Evolutionary conservation across 495 filamentous ascomycete genomes (phyloP).

Genomic region (Immersiella caudata): DNA sequence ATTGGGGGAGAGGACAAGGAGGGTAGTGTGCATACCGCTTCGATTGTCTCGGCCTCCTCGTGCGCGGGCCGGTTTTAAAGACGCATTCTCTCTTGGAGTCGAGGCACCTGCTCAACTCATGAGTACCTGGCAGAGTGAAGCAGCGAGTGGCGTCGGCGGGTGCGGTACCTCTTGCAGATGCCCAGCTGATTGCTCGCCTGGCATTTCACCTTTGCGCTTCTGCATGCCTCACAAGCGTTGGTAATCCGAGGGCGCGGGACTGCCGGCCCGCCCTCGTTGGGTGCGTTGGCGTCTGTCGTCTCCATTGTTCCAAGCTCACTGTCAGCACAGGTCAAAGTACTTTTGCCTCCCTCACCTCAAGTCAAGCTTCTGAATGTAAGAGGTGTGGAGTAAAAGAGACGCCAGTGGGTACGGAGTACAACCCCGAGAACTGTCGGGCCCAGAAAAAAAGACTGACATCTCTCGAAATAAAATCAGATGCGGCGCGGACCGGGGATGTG

Average conservation of each 20-base stretch:
- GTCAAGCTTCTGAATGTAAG: too few species aligned
- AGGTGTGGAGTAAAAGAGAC: too few species aligned
- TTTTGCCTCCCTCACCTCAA: background rate
- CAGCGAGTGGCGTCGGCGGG: background rate
- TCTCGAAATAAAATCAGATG: background rate
- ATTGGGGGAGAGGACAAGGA: background rate
- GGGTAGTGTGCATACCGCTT: constrained; percentile 36
- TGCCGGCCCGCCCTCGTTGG: constrained; percentile 6
- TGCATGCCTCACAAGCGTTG: constrained; percentile 53
- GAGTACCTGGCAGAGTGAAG: background rate
- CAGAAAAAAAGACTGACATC: background rate
- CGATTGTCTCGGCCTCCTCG: constrained; percentile 40
- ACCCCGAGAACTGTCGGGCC: background rate
- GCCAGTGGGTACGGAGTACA: too few species aligned
- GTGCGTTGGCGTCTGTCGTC: background rate
- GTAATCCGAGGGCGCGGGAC: constrained; percentile 35
- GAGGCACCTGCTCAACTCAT: constrained; percentile 40
- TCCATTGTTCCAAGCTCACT: constrained; percentile 5
- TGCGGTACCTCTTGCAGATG: constrained; percentile 51
- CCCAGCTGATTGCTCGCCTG: constrained; percentile 44
- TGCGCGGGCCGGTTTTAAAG: constrained; percentile 50
- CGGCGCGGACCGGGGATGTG: constrained; percentile 2
- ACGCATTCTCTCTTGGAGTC: constrained; percentile 54
- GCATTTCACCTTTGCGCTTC: constrained; percentile 50
- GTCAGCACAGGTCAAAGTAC: too few species aligned